Evolutionary conservation across 306 rosid genomes (phyloP).

Genomic region (Citrullus mucosospermus): DNA sequence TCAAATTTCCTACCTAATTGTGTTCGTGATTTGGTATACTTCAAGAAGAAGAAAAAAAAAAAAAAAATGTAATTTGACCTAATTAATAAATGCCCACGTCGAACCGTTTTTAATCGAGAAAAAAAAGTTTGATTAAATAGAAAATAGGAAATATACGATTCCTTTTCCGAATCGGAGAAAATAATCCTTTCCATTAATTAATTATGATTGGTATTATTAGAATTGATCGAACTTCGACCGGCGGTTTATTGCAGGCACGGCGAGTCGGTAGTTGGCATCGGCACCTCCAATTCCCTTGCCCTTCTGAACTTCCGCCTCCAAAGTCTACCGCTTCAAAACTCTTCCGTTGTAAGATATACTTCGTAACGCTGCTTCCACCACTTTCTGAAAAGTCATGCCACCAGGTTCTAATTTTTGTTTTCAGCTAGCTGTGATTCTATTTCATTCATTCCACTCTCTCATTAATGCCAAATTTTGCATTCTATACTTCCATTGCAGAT

Average conservation of each 20-base stretch:
- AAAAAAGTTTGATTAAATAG: too few relatives aligned
- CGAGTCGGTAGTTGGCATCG: neutral
- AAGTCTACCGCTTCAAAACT: neutral
- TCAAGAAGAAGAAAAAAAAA: too few relatives aligned
- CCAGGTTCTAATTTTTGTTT: neutral
- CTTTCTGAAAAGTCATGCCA: neutral
- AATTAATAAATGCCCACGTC: too few relatives aligned
- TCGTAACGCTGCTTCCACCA: neutral
- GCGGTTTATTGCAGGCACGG: neutral
- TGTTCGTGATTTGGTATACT: too few relatives aligned
- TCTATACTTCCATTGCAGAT: conserved; percentile 21
- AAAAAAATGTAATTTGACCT: too few relatives aligned
- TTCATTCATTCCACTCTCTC: neutral
- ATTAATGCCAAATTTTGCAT: neutral
- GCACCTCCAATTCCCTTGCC: neutral
- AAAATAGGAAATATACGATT: too few relatives aligned
- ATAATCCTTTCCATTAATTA: neutral
- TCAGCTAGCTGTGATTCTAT: neutral
- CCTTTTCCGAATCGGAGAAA: neutral
- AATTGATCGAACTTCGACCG: neutral
- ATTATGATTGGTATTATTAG: neutral
- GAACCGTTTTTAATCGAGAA: too few relatives aligned
- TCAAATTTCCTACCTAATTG: too few relatives aligned
- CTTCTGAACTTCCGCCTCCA: neutral
- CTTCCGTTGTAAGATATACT: neutral